Evolutionary conservation across 2,329 filamentous ascomycete genomes (phyloP), one percentile per base, ranked within the genome.

Genomic region (Achaetomium macrosporum): DNA sequence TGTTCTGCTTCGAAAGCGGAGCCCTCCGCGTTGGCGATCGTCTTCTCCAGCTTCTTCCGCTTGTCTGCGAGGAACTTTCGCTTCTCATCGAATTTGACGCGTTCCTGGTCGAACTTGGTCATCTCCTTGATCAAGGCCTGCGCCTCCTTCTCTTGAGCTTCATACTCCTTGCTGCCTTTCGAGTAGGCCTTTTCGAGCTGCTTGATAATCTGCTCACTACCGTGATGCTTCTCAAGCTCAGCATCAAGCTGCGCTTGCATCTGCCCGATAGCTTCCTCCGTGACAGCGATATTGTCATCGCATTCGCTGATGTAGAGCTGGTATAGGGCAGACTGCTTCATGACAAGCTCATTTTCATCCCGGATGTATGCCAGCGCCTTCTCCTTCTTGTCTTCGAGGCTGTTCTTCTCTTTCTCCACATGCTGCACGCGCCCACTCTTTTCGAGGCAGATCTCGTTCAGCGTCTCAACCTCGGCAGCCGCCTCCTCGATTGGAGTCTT

Each of bases 1-100:
- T 87, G 85, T 36, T 85, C 80, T 3, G 90, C 87, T 62, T 95
- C 90, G 0, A 81, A 78, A 0, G 83, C 81, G 6, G 86, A 83
- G 53, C 85, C 84, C 58, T 88, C 88, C 55, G 88, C 89, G 42
- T 84, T 86, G 50, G 83, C 77, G 56, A 93, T 88, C 0, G 86
- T 81, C 73, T 96, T 97, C 60, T 97, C 90, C 13, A 96, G 79
- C 72, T 99, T 99, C 75, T 93, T 96, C 63, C 88, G 85, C 73
- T 99, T 99, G 64, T 85, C 86, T 2, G 81, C 76, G 59, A 99
- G 73, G 69, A 97, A 97, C 68, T 99, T 99, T 68, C 87, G 86
- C 76, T 97, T 97, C 70, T 99, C 95, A 59, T 97, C 92, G 61
- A 95, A 91, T 66, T 99, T 99, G 70, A 99, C 93, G 19, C 85